phyloP scores from a whole-genome alignment of 208 protist species.

The Herpetomonas samuelpessoai region DNA sequence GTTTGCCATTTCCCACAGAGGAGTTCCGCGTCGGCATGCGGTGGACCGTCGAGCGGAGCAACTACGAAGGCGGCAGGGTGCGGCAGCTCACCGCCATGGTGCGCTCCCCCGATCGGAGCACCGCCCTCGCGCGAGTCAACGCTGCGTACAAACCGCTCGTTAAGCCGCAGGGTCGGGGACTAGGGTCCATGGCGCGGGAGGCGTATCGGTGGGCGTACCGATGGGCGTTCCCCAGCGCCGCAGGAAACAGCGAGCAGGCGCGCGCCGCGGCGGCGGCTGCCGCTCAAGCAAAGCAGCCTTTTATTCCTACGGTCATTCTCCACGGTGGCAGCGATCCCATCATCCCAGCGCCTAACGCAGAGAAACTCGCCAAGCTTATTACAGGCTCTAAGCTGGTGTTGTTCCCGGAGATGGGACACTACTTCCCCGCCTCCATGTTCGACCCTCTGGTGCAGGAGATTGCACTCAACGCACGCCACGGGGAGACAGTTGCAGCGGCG shows the following conservation, averaged over 20 bases:
- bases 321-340: conserved; percentile 38
- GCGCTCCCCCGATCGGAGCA: conserved; percentile 18
- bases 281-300: background rate
- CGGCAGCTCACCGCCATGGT: conserved; percentile 42
- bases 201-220: background rate
- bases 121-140: conserved; percentile 12
- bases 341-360: conserved; percentile 26
- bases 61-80: conserved; percentile 16
- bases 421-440: conserved; percentile 32
- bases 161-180: conserved; percentile 7
- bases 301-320: conserved; percentile 31
- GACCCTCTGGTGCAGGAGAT: conserved; percentile 40
- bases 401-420: conserved; percentile 43
- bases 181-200: background rate
- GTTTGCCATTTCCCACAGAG: conserved; percentile 26
- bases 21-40: conserved; percentile 34
- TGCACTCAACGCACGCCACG: conserved; percentile 32
- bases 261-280: background rate
- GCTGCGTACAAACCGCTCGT: background rate
- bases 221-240: background rate
- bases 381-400: conserved; percentile 31
- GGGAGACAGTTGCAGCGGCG: background rate
- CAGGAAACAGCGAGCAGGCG: background rate
- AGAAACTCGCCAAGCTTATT: conserved; percentile 23
- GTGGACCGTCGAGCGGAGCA: conserved; percentile 23